Base-by-base conservation (phyloP, 306 rosid species). In the Carpinus fangiana region DNA sequence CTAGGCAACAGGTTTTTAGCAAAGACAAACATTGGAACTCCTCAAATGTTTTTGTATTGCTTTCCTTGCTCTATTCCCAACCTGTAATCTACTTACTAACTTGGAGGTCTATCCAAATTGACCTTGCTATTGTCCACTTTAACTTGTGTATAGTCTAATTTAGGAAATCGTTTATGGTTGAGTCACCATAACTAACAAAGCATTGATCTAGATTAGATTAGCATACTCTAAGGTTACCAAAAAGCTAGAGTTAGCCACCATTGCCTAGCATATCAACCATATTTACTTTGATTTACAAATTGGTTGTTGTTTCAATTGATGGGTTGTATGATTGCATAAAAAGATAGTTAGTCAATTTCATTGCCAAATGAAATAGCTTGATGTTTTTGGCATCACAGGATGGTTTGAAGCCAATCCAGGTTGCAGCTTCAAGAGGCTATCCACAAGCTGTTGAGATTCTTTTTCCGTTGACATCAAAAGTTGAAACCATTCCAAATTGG, bases 391-490 rank as follows among this genome's bases (percentile, higher is more conserved):
- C 72, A 73, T 89, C 46, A 34, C 92, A 95, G 98, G 98, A 93
- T 83, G 99, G 93, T 43, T 56, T 84, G 36, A 95, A 89, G 96
- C 93, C 99, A 34, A 84, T 95, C 77, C 88, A 84, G 75, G 88
- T 90, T 81, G 93, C 96, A 67, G 99, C 96, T 81, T 85, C 84
- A 45, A 89, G 94, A 86, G 92, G 93, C 79, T 84, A 82, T 79
- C 90, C 80, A 45, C 84, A 64, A 72, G 90, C 79, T 55, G 91
- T 93, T 66, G 96, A 93, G 84, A 84, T 91, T 75, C 87, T 95
- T 72, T 87, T 87, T 79, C 98, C 98, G 34, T 82, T 90, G 87
- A 91, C 99, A 1, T 88, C 97, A 74, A 85, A 85, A 82, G 62
- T 88, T 64, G 90, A 87, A 57, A 38, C 62, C 11, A 72, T 95